Conservation (phyloP, 1,139 yeast genomes). For the Lodderomyces parapsilosis region DNA sequence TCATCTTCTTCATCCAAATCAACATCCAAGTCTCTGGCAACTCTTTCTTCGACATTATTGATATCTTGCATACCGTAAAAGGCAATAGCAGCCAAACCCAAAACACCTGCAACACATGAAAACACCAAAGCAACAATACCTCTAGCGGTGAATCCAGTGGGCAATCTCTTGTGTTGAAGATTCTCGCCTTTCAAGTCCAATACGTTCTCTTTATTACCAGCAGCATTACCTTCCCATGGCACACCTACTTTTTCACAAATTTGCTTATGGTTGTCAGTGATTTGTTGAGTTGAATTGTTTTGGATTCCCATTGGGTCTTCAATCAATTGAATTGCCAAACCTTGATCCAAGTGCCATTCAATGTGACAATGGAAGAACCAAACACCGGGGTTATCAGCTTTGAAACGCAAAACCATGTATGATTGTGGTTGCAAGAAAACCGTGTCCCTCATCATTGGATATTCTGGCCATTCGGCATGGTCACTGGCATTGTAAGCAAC, state of each 20-base stretch:
- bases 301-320: constrained; percentile 70
- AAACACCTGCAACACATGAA: constrained; percentile 56
- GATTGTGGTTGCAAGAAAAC: constrained; percentile 65
- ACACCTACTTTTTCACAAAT: constrained; percentile 48
- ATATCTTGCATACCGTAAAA: constrained; percentile 68
- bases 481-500: constrained; percentile 46
- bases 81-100: constrained; percentile 56
- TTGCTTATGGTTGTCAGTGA: constrained; percentile 47
- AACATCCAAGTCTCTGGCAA: constrained; percentile 59
- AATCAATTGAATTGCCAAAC: constrained; percentile 67
- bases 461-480: constrained; percentile 56
- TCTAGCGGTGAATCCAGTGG: constrained; percentile 65
- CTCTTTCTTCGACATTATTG: constrained; percentile 56
- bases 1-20: constrained; percentile 39
- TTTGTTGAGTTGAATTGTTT: constrained; percentile 29
- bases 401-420: constrained; percentile 62
- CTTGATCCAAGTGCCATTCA: constrained; percentile 93
- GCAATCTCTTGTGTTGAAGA: constrained; percentile 55
- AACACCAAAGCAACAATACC: constrained; percentile 64
- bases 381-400: constrained; percentile 84
- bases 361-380: constrained; percentile 95
- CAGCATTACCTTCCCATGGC: constrained; percentile 64
- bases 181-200: constrained; percentile 58
- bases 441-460: constrained; percentile 67
- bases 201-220: constrained; percentile 54